A percentile compares a stretch with the other conserved stretches of the same genome.
Conservation (phyloP, 2,329 filamentous ascomycete genomes). For the Sclerotinia sclerotiorum region DNA sequence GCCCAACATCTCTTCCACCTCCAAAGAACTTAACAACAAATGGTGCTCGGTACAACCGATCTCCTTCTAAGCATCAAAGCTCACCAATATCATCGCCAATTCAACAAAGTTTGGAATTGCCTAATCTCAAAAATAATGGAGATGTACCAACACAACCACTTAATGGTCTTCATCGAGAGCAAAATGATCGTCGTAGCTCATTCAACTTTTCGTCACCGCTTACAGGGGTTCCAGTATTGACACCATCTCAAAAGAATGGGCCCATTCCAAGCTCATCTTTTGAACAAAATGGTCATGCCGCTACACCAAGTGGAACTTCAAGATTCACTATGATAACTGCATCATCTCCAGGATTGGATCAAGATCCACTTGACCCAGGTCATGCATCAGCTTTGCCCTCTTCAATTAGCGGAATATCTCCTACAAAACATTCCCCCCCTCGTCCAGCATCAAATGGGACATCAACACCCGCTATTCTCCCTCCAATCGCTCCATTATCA, state of each 20-base stretch:
- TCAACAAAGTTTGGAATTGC: slow-evolving; percentile 25
- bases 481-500: slow-evolving; percentile 56
- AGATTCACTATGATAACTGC: slow-evolving; percentile 12
- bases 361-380: slow-evolving; percentile 28
- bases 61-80: slow-evolving; percentile 22
- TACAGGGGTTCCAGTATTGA: slow-evolving; percentile 35
- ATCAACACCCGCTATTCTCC: slow-evolving; percentile 50
- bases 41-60: slow-evolving; percentile 24
- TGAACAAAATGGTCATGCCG: slow-evolving; percentile 23
- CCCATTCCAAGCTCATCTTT: slow-evolving; percentile 26
- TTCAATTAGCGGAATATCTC: slow-evolving; percentile 45
- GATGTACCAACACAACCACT: slow-evolving; percentile 18
- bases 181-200: slow-evolving; percentile 34
- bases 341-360: slow-evolving; percentile 25
- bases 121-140: slow-evolving; percentile 25
- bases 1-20: slow-evolving; percentile 40
- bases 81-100: slow-evolving; percentile 23
- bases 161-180: slow-evolving; percentile 28
- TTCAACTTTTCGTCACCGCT: slow-evolving; percentile 38
- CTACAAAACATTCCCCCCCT: slow-evolving; percentile 47
- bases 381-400: slow-evolving; percentile 38
- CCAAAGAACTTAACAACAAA: slow-evolving; percentile 37
- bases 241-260: slow-evolving; percentile 32
- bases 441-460: slow-evolving; percentile 32
- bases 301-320: slow-evolving; percentile 20